A percentile compares a stretch with the other conserved stretches of the same genome.
Conservation (phyloP, 108 stramenopile genomes). For the Stephanodiscus triporus region DNA sequence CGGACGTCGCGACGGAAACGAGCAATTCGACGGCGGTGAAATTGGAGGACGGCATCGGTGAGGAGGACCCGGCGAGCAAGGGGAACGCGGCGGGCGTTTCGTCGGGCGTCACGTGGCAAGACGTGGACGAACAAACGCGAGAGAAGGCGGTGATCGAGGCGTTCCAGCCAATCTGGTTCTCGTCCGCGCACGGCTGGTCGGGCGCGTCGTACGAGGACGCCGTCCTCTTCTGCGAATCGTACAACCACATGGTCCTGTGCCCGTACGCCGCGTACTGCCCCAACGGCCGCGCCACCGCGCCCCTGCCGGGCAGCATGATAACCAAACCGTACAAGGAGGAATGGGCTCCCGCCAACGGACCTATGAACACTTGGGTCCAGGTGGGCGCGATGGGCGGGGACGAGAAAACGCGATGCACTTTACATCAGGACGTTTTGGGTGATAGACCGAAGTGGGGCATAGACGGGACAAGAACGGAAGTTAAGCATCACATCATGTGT, state of each 20-base stretch:
- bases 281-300: conserved; percentile 27
- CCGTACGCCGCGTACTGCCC: conserved; percentile 48
- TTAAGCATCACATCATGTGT: conserved; percentile 45
- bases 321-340: conserved; percentile 26
- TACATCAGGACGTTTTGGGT: conserved; percentile 33
- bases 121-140: conserved; percentile 25
- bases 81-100: conserved; percentile 31
- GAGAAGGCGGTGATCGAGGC: conserved; percentile 41
- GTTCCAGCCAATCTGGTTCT: conserved; percentile 33
- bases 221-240: conserved; percentile 34
- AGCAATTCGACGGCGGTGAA: conserved; percentile 9
- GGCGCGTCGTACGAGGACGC: conserved; percentile 43
- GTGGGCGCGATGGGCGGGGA: conserved; percentile 22
- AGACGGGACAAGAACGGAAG: conserved; percentile 31
- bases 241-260: conserved; percentile 46
- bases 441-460: conserved; percentile 39
- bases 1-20: conserved; percentile 14
- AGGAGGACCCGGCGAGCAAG: conserved; percentile 17
- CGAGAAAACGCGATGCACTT: conserved; percentile 17
- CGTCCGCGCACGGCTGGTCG: conserved; percentile 34
- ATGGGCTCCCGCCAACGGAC: conserved; percentile 43
- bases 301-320: conserved; percentile 37
- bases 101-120: not conserved
- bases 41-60: conserved; percentile 7
- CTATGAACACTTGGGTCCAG: conserved; percentile 42